These are phyloP conservation scores for Ophiocordyceps camponoti-floridani DNA, from an alignment of 2,329 filamentous ascomycete species.

Conservation along the genomic window DNA sequence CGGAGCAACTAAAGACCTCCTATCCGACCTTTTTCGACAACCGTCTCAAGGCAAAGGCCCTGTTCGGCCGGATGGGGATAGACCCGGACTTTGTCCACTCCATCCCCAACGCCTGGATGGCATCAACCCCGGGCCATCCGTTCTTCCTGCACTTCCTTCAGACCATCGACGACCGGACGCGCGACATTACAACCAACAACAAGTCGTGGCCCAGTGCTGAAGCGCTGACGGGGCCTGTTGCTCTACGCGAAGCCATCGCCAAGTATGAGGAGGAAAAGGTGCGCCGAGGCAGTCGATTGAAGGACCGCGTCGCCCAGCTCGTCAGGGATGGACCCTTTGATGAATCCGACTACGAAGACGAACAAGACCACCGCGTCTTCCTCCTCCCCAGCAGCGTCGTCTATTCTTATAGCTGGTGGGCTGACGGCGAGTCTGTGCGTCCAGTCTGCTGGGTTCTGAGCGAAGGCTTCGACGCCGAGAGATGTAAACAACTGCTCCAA, in stretches of 20 bases:
- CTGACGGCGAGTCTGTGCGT: slow-evolving; percentile 3
- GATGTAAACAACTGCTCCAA: slow-evolving; percentile 7
- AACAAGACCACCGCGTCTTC: slow-evolving; percentile 4
- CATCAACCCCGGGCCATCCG: slow-evolving; percentile 14
- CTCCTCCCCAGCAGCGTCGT: slow-evolving; percentile 7
- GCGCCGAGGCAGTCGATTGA: neutral
- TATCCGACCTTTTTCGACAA: neutral
- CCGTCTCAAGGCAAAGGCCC: slow-evolving; percentile 1
- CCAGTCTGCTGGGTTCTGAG: slow-evolving; percentile 7
- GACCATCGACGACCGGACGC: neutral
- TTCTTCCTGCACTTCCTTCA: slow-evolving; percentile 12
- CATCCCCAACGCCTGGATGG: slow-evolving; percentile 20
- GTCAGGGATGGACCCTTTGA: slow-evolving; percentile 1
- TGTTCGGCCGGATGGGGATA: slow-evolving; percentile 15
- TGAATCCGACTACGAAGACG: neutral
- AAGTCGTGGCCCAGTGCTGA: slow-evolving; percentile 1
- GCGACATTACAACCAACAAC: neutral
- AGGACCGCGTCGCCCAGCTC: slow-evolving; percentile 1
- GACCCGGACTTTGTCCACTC: slow-evolving; percentile 11
- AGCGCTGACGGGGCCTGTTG: slow-evolving; percentile 5
- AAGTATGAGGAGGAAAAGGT: slow-evolving; percentile 2
- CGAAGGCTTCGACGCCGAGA: slow-evolving; percentile 4
- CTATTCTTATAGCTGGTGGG: slow-evolving; percentile 10
- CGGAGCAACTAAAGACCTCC: neutral
- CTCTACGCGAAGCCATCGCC: slow-evolving; percentile 3